Evolutionary conservation across 495 filamentous ascomycete species (phyloP), one percentile per base, ranked within the genome.

Genomic region (Platismatia glauca): DNA sequence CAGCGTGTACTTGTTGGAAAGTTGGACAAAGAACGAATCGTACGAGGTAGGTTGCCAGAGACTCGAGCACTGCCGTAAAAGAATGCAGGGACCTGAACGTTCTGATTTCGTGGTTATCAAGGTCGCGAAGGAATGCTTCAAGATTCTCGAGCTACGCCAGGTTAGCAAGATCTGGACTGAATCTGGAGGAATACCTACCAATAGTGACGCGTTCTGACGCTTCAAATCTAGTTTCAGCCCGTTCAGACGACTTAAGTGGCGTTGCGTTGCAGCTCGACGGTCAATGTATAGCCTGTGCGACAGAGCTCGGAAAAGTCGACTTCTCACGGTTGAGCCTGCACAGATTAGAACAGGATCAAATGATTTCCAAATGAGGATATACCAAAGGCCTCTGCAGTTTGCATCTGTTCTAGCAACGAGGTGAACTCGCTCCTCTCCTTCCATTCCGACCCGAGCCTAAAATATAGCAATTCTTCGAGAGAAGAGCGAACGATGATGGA

Each of bases 381-480:
- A 67, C 65, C 66, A 33, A 67, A 55, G 1, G 13, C 35, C 0
- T 15, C 27, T 34, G 66, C 62, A n/a, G 65, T 20, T 18, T 67
- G 66, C 34, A 61, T 35, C 52, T 67, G 58, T 39, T 64, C 66
- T 3, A 64, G 33, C 13, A 64, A 34, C 16, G 62, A 46, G 15
- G 66, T 50, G 7, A 61, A 48, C 12, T n/a, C 58, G 13, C 31
- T 52, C 43, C 52, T 62, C 20, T 43, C 11, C 16, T 11, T 29
- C 66, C 66, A 67, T 31, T 72, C 66, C 0, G 22, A 33, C 7
- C 27, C 24, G 24, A 73, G 61, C 27, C 69, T 60, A 55, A 68
- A 62, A 33, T 64, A 71, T 9, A 72, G 55, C 15, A 69, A 50
- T 2, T 62, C 64, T 58, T 72, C 70, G 4, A 72, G 52, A 22